Conservation (phyloP, 2,329 filamentous ascomycete species). For the Cladosporium sp. region DNA sequence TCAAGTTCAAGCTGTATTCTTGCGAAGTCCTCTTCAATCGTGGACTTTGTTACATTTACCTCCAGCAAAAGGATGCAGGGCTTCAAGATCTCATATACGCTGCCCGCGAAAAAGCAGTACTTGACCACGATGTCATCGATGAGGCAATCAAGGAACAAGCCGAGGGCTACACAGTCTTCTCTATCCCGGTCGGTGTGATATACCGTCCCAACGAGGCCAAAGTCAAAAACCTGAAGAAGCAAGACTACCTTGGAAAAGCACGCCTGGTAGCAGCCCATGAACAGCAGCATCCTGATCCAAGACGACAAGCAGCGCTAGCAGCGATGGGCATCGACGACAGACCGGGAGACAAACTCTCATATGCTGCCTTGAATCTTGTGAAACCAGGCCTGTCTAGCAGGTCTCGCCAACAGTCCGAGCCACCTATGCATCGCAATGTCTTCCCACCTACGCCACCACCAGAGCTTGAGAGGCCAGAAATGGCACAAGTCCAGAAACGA, state of each 20-base stretch:
- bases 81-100: constrained; percentile 88
- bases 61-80: constrained; percentile 84
- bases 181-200: constrained; percentile 90
- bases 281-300: constrained; percentile 22
- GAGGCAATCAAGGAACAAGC: constrained; percentile 92
- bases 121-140: constrained; percentile 96
- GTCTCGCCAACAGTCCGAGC: constrained; percentile 75
- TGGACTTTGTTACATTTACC: constrained; percentile 93
- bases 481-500: constrained; percentile 21
- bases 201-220: constrained; percentile 97
- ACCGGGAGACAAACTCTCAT: constrained; percentile 78
- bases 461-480: constrained; percentile 59
- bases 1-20: constrained; percentile 94
- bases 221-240: constrained; percentile 95
- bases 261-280: constrained; percentile 71
- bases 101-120: constrained; percentile 90
- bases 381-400: constrained; percentile 76
- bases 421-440: constrained; percentile 69
- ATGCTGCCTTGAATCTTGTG: constrained; percentile 86
- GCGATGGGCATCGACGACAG: constrained; percentile 68
- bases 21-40: constrained; percentile 98
- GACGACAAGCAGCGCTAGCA: constrained; percentile 30
- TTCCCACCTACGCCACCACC: constrained; percentile 99
- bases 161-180: constrained; percentile 98
- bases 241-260: constrained; percentile 97